A percentile compares a stretch with the other conserved stretches of the same genome.
Conservation (phyloP, 192 early-diverging fungal species). For the Linnemannia hyalina region DNA sequence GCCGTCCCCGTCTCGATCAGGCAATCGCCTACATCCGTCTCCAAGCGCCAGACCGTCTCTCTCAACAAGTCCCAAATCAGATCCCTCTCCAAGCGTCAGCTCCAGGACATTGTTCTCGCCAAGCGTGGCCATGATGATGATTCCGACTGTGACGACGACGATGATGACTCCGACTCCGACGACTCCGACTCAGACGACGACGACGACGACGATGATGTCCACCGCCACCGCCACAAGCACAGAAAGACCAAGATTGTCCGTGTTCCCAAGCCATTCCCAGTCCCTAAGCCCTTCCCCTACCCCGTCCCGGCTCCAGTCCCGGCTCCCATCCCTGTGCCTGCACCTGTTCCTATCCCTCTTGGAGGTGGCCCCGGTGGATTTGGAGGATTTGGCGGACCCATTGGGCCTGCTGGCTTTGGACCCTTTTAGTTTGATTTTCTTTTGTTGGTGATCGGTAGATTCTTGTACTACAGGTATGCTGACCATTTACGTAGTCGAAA, state of each 20-base stretch:
- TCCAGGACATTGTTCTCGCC: no score
- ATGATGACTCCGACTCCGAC: neutral
- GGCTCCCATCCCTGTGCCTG: constrained; percentile 3
- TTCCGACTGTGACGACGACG: neutral
- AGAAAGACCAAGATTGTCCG: neutral
- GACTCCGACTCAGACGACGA: constrained; percentile 5
- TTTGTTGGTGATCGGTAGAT: neutral
- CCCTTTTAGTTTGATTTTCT: neutral
- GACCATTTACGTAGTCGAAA: neutral
- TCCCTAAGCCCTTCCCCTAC: constrained; percentile 12
- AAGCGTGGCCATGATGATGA: neutral
- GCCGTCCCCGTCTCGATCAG: neutral
- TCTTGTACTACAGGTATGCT: neutral
- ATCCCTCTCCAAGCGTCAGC: neutral
- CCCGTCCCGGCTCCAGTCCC: constrained; percentile 15
- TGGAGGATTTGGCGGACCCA: constrained; percentile 9
- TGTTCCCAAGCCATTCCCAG: neutral
- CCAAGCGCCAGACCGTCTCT: neutral
- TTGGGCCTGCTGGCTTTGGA: constrained; percentile 15
- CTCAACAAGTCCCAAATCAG: neutral
- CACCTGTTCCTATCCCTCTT: neutral
- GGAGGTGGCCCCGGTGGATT: neutral
- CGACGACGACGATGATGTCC: constrained; percentile 13
- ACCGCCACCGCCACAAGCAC: neutral
- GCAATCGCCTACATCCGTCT: neutral